A percentile compares a stretch with the other conserved stretches of the same genome.
Conservation (phyloP, 2,329 filamentous ascomycete species). For the Orbilia oligospora region DNA sequence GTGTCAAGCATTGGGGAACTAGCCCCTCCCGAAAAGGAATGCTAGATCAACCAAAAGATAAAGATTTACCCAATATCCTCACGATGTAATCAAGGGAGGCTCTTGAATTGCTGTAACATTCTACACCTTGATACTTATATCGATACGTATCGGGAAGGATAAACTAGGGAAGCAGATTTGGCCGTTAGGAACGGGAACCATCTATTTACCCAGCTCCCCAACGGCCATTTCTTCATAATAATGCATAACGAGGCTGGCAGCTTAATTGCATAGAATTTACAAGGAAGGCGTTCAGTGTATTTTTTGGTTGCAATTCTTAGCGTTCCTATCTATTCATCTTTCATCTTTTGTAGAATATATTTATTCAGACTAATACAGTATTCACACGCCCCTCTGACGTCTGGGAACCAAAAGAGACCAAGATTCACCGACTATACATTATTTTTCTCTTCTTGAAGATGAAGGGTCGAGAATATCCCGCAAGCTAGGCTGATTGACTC, state of each 20-base stretch:
- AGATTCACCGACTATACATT: no score
- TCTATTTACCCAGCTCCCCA: neutral
- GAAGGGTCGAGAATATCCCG: neutral
- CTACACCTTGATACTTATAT: neutral
- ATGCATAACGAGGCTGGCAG: neutral
- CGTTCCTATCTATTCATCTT: neutral
- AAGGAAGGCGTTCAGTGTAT: slow-evolving; percentile 16
- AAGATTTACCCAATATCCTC: neutral
- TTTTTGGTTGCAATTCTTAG: slow-evolving; percentile 7
- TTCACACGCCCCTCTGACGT: no score
- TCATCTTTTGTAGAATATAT: neutral
- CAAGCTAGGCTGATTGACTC: no score
- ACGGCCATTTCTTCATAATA: neutral
- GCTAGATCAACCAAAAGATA: no score
- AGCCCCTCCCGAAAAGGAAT: neutral
- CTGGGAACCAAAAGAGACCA: no score
- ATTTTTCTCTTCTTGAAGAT: no score
- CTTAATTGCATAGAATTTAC: neutral
- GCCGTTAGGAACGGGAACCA: neutral
- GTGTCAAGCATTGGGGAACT: neutral
- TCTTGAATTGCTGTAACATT: neutral
- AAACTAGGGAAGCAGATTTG: neutral
- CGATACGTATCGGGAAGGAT: neutral
- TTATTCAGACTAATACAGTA: no score
- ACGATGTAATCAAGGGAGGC: neutral